Conservation (phyloP, 148 eudicot species). For the Camellia sinensis region DNA sequence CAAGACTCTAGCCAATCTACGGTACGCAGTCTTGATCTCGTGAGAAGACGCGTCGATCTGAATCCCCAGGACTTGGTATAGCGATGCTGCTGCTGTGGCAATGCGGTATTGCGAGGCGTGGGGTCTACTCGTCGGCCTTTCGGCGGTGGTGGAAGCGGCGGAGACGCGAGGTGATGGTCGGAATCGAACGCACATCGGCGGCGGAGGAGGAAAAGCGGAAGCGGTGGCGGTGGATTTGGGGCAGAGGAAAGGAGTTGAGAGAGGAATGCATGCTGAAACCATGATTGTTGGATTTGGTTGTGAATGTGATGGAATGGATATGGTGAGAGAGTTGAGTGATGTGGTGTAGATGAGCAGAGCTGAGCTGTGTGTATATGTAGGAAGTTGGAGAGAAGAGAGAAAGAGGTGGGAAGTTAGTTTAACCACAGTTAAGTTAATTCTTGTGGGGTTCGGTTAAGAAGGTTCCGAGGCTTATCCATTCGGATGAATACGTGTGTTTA, state of each 20-base stretch:
- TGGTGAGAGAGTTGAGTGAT: not conserved
- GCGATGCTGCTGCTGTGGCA: constrained; percentile 30
- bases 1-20: constrained; percentile 44
- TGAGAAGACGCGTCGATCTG: constrained; percentile 33
- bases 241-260: constrained; percentile 1
- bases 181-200: constrained; percentile 7
- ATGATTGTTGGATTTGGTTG: not conserved
- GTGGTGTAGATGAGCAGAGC: not conserved
- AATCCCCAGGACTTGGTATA: constrained; percentile 55
- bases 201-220: not conserved
- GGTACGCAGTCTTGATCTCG: constrained; percentile 64
- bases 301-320: not conserved
- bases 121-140: not conserved
- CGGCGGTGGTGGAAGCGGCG: constrained; percentile 25
- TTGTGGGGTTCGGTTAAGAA: not conserved
- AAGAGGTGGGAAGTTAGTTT: not conserved
- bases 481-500: not conserved
- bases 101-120: not conserved
- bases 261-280: not conserved
- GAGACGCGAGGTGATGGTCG: constrained; percentile 9
- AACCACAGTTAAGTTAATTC: not conserved
- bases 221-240: not conserved
- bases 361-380: not conserved
- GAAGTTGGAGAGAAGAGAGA: not conserved
- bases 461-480: not conserved